Evolutionary conservation across 345 rosid genomes (phyloP).

Genomic region (Linum tenue): DNA sequence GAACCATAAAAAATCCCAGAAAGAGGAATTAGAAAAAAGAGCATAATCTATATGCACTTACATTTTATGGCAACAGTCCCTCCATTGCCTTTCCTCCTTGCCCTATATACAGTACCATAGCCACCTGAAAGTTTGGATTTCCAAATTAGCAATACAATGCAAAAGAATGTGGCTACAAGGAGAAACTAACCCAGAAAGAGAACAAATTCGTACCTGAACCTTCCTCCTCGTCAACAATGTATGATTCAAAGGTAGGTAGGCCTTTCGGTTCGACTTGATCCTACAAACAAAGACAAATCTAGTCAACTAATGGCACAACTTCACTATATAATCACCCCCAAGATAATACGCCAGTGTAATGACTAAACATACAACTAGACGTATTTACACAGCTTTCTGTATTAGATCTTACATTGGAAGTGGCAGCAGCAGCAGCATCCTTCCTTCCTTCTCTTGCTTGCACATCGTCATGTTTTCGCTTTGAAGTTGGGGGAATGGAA

Average conservation of each 20-base stretch:
- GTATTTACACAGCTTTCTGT: neutral
- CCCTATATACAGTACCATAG: slow-evolving; percentile 84
- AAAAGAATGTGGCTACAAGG: neutral
- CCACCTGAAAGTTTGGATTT: slow-evolving; percentile 60
- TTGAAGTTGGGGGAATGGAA: slow-evolving; percentile 19
- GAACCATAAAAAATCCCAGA: neutral
- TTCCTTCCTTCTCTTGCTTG: slow-evolving; percentile 33
- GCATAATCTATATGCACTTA: slow-evolving; percentile 19
- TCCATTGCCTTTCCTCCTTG: slow-evolving; percentile 58
- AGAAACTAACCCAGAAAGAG: neutral
- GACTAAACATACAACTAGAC: neutral
- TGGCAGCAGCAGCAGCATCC: slow-evolving; percentile 16
- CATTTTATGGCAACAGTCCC: slow-evolving; percentile 81
- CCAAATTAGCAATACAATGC: neutral
- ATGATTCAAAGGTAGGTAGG: slow-evolving; percentile 69
- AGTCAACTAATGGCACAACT: neutral
- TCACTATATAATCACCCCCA: neutral
- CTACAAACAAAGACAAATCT: slow-evolving; percentile 26
- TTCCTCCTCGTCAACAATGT: slow-evolving; percentile 67
- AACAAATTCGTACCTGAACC: slow-evolving; percentile 62
- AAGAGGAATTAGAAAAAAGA: neutral
- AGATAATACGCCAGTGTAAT: neutral
- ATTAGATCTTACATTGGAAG: slow-evolving; percentile 30
- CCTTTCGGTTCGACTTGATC: slow-evolving; percentile 35
- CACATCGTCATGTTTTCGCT: slow-evolving; percentile 18